Percentiles rank a stretch among this genome's conserved stretches.
These are phyloP conservation scores for Vigna reflexopilosa DNA, from an alignment of 306 rosid species.

Conservation along the genomic window DNA sequence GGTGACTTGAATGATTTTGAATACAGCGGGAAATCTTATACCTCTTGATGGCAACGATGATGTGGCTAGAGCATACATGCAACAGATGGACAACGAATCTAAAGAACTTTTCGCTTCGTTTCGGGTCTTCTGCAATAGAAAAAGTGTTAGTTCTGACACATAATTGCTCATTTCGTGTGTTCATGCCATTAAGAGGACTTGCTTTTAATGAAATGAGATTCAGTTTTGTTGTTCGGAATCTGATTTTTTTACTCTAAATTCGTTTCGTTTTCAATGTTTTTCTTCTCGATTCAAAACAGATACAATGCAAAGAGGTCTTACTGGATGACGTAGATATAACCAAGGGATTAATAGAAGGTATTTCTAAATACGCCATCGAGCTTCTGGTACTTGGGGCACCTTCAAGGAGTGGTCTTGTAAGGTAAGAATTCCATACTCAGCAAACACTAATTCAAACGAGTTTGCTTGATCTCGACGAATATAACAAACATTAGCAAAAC, in stretches of 20 bases:
- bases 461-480: conserved; percentile 5
- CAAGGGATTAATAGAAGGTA: conserved; percentile 63
- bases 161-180: background rate
- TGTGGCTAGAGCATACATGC: conserved; percentile 55
- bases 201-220: background rate
- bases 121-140: conserved; percentile 79
- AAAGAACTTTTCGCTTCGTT: conserved; percentile 77
- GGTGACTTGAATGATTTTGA: conserved; percentile 11
- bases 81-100: conserved; percentile 63
- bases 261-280: background rate
- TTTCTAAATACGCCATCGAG: conserved; percentile 55
- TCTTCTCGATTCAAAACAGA: conserved; percentile 52
- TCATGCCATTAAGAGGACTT: background rate
- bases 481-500: background rate
- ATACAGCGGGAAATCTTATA: conserved; percentile 55
- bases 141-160: conserved; percentile 54
- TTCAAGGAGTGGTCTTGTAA: conserved; percentile 70
- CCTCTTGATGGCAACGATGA: conserved; percentile 57
- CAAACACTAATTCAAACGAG: background rate
- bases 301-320: conserved; percentile 70
- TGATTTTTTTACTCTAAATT: background rate
- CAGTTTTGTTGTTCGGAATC: background rate
- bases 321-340: conserved; percentile 70
- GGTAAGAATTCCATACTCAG: conserved; percentile 42
- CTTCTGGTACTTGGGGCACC: conserved; percentile 80